Base-by-base conservation (phyloP, 345 rosid genomes). In the Jatropha curcas region DNA sequence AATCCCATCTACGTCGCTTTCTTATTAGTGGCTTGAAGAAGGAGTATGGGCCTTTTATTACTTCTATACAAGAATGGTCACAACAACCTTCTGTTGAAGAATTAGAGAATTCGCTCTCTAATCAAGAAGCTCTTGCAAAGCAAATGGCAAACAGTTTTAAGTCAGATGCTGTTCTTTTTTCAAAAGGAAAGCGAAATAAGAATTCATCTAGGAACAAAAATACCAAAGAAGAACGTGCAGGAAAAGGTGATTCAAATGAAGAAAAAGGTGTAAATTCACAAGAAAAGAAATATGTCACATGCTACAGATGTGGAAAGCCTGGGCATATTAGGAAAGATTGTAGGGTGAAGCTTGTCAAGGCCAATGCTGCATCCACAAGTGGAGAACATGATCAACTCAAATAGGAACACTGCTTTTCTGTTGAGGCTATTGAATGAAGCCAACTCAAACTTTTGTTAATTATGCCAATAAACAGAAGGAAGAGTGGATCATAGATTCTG, bases 21-120 rank as follows among this genome's bases (percentile, higher is more conserved):
- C 61, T 68, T 27, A 60, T 68, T 67, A 19, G 5, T 9, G 63
- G 45, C 33, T 7, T 63, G 14, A 52, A 8, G n/a, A 71, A 51
- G 35, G 43, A 64, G 62, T 63, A 50, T 25, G 31, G 7, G 2
- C 53, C 53, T 2, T 67, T 67, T 0, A 33, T 60, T 20, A 59
- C 60, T 6, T 60, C 41, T 5, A 20, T 51, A 4, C 28, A 53
- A 22, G 43, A n/a, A 0, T 64, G 55, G 76, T 2, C 14, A 63
- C 28, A 19, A 0, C 33, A 64, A 14, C 33, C 62, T 1, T 72
- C 8, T 1, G 27, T 72, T 2, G 27, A 51, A 25, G 22, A 64
- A 1, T 53, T 52, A 37, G 41, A 73, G 33, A 63, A 27, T 25
- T 53, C 64, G 9, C 55, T 53, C 14, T 37, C 22, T 52, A 72